Conservation (phyloP, 1,139 yeast genomes). For the Yamadazyma dendronema region DNA sequence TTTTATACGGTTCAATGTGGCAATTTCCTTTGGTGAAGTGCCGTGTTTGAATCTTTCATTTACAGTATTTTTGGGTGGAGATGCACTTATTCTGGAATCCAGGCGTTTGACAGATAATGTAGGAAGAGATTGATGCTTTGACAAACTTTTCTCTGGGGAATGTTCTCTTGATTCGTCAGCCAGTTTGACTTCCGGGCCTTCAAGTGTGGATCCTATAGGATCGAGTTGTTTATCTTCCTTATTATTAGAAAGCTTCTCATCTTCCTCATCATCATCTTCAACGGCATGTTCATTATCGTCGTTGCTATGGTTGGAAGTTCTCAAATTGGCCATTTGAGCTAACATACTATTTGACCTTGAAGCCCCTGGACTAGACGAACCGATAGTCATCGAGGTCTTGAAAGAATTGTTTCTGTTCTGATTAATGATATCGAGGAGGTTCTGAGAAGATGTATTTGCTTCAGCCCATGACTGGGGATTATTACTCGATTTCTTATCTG, state of each 20-base stretch:
- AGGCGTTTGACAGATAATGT: constrained; percentile 5
- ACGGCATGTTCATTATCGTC: constrained; percentile 18
- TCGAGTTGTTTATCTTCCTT: too few relatives aligned
- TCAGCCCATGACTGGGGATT: constrained; percentile 7
- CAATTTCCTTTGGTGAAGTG: constrained; percentile 11
- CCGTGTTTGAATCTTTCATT: constrained; percentile 4
- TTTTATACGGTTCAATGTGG: constrained; percentile 9
- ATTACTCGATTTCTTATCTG: constrained; percentile 9
- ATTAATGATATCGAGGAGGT: constrained; percentile 25
- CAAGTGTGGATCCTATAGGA: background rate
- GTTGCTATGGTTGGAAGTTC: constrained; percentile 6
- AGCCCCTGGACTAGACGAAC: constrained; percentile 17
- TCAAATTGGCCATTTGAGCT: constrained; percentile 10
- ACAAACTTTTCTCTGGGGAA: constrained; percentile 4
- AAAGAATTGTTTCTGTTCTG: constrained; percentile 23
- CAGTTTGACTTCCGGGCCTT: background rate
- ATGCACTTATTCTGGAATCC: constrained; percentile 2
- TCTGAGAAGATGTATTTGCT: constrained; percentile 19
- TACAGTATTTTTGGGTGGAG: constrained; percentile 7
- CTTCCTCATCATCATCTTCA: constrained; percentile 17
- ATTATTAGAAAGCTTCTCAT: too few relatives aligned
- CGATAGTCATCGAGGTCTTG: constrained; percentile 18
- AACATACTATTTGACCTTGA: constrained; percentile 17
- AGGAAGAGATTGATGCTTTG: constrained; percentile 12
- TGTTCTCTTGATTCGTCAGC: background rate